Percentiles rank a stretch among this genome's conserved stretches.
phyloP scores from a whole-genome alignment of 768 basidiomycete species.

The Tricholoma hemisulphureum region DNA sequence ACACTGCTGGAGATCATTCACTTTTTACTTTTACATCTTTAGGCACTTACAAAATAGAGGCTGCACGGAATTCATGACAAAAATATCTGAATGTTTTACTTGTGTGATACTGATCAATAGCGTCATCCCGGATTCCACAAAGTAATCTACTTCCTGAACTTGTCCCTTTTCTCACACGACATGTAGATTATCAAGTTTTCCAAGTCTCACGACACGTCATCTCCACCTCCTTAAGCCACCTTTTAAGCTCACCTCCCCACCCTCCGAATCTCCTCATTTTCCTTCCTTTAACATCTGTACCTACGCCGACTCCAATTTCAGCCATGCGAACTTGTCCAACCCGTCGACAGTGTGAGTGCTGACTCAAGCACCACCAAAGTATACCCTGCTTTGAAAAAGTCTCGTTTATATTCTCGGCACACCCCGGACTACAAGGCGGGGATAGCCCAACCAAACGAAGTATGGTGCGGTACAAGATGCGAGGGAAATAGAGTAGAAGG shows the following conservation, averaged over 20 bases:
- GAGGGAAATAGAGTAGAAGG: slow-evolving; percentile 57
- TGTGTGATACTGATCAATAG: not conserved
- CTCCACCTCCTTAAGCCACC: slow-evolving; percentile 40
- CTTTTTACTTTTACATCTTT: no score
- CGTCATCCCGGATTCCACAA: not conserved
- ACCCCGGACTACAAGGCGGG: slow-evolving; percentile 48
- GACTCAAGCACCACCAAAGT: slow-evolving; percentile 47
- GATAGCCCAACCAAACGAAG: slow-evolving; percentile 38
- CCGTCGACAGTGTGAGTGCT: slow-evolving; percentile 36
- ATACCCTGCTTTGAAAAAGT: slow-evolving; percentile 49
- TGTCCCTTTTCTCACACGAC: not conserved
- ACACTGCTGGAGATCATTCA: no score
- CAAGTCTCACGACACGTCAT: slow-evolving; percentile 23
- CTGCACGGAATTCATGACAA: no score
- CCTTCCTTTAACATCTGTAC: slow-evolving; percentile 24
- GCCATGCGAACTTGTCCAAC: slow-evolving; percentile 27
- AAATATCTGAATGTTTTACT: no score
- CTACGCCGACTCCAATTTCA: slow-evolving; percentile 31
- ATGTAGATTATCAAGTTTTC: not conserved
- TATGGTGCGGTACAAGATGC: slow-evolving; percentile 54
- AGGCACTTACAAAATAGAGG: no score
- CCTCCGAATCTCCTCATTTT: slow-evolving; percentile 54
- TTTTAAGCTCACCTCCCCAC: slow-evolving; percentile 42
- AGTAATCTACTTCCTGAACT: not conserved
- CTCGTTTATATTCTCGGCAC: slow-evolving; percentile 38